These are phyloP conservation scores for Vanderwaltozyma polyspora DNA, from an alignment of 805 yeast genomes.

Conservation along the genomic window DNA sequence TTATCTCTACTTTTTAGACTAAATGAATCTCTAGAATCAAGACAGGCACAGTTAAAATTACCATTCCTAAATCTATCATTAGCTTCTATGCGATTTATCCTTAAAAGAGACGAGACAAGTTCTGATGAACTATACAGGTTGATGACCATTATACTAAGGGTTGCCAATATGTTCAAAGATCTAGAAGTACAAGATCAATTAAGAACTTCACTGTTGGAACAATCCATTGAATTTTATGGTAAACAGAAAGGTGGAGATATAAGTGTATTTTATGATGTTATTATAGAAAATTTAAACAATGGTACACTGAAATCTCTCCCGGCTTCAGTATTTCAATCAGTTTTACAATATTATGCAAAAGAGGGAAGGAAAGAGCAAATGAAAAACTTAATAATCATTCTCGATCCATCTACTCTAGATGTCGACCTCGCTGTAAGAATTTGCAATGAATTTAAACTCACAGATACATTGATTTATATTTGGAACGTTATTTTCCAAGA, in stretches of 20 bases:
- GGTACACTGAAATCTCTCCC: no score
- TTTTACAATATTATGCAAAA: conserved; percentile 42
- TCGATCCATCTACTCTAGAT: conserved; percentile 62
- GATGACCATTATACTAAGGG: conserved; percentile 2
- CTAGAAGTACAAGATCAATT: not conserved
- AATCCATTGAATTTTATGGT: conserved; percentile 6
- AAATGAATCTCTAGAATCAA: conserved; percentile 4
- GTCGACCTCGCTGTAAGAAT: conserved; percentile 62
- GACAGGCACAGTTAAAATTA: conserved; percentile 18
- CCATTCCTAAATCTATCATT: conserved; percentile 22
- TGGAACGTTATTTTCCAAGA: conserved; percentile 65
- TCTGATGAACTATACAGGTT: conserved; percentile 12
- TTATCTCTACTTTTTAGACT: conserved; percentile 13
- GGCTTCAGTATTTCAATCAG: conserved; percentile 49
- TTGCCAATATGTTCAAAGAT: conserved; percentile 2
- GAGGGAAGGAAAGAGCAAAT: conserved; percentile 36
- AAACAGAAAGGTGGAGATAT: conserved; percentile 17
- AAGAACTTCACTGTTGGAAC: conserved; percentile 7
- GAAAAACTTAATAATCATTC: conserved; percentile 56
- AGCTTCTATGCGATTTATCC: conserved; percentile 20
- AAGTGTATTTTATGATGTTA: conserved; percentile 38
- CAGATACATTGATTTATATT: conserved; percentile 56
- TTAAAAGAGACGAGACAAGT: conserved; percentile 6
- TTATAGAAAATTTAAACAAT: conserved; percentile 35
- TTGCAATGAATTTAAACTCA: conserved; percentile 44